phyloP scores from a whole-genome alignment of 257 asterid genomes.

The Rubia yunnanensis region DNA sequence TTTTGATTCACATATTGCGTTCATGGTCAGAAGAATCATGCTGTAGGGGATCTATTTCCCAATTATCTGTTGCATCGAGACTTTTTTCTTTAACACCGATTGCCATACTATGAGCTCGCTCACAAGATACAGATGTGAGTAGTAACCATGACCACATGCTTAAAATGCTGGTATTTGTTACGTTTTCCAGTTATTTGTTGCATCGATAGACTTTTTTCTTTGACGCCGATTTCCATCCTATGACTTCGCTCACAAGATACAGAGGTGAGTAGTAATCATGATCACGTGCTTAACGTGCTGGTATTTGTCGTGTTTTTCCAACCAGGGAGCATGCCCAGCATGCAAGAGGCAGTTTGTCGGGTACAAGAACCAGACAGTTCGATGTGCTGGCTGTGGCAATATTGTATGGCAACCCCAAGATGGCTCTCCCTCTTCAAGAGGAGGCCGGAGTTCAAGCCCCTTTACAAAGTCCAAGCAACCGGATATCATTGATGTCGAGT shows the following conservation, averaged over 20 bases:
- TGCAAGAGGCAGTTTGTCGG: constrained; percentile 83
- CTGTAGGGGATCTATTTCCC: not conserved
- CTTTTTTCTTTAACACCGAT: not conserved
- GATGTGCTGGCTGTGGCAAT: constrained; percentile 83
- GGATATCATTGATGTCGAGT: constrained; percentile 83
- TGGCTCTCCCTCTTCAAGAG: constrained; percentile 53
- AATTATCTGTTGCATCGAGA: not conserved
- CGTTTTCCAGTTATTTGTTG: not conserved
- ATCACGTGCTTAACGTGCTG: not conserved
- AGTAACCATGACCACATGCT: not conserved
- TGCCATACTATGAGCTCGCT: not conserved
- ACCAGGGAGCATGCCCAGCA: constrained; percentile 96
- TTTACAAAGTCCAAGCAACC: constrained; percentile 72
- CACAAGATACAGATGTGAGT: not conserved
- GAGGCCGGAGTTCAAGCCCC: constrained; percentile 44
- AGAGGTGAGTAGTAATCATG: not conserved
- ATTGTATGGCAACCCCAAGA: constrained; percentile 88
- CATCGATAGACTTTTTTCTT: not conserved
- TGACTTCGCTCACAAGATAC: not conserved
- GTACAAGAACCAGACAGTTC: constrained; percentile 68
- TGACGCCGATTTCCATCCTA: not conserved
- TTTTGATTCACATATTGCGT: not conserved
- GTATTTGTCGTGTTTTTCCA: constrained; percentile 4
- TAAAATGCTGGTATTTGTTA: not conserved
- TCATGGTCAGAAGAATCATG: too few relatives aligned